Percentiles rank a stretch among this genome's conserved stretches.
phyloP scores from a whole-genome alignment of 1,284 basidiomycete species.

The Apiotrichum gamsii region DNA sequence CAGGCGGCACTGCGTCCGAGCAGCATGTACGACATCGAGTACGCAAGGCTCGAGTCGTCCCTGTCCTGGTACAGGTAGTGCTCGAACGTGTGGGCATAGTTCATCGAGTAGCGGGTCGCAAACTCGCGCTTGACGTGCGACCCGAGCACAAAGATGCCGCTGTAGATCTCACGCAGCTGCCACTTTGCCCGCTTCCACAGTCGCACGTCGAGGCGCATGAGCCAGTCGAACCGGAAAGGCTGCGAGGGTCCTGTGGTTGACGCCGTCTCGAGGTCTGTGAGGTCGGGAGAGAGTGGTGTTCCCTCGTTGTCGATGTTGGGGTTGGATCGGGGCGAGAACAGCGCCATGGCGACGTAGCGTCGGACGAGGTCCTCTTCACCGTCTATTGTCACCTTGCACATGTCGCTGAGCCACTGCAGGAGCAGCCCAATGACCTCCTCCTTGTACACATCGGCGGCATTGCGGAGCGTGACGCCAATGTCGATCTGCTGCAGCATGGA shows the following conservation, averaged over 20 bases:
- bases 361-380: constrained; percentile 61
- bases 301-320: constrained; percentile 10
- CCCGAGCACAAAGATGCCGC: constrained; percentile 24
- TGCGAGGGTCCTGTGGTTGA: background rate
- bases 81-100: constrained; percentile 82
- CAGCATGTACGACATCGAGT: constrained; percentile 81
- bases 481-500: constrained; percentile 80
- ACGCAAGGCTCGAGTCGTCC: constrained; percentile 81
- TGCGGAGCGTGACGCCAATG: constrained; percentile 80
- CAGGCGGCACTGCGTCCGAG: constrained; percentile 77
- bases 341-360: constrained; percentile 47
- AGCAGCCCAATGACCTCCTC: constrained; percentile 79
- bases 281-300: constrained; percentile 9
- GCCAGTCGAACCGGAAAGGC: constrained; percentile 35
- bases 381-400: constrained; percentile 56
- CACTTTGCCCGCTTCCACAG: constrained; percentile 43
- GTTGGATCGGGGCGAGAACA: constrained; percentile 13
- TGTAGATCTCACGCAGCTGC: constrained; percentile 41
- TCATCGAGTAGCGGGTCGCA: constrained; percentile 72
- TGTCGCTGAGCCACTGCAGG: constrained; percentile 77
- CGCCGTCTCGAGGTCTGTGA: constrained; percentile 6
- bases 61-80: constrained; percentile 84
- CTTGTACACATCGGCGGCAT: constrained; percentile 80
- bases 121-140: constrained; percentile 31
- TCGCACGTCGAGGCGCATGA: constrained; percentile 38